phyloP scores from a whole-genome alignment of 208 protist genomes.

The Pavlovales sp. region DNA sequence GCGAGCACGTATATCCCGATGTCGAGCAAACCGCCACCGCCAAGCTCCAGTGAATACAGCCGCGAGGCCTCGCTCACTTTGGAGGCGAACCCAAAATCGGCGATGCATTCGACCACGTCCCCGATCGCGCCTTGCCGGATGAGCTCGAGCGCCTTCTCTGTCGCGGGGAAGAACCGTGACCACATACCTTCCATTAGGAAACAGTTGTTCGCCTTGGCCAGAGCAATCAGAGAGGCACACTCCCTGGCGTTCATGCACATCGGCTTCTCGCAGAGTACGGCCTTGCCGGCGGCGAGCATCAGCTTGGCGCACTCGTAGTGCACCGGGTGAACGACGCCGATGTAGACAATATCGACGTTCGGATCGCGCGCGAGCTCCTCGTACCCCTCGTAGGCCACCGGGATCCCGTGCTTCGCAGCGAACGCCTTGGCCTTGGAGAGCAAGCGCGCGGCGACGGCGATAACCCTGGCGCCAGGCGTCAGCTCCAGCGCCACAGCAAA shows the following conservation, averaged over 20 bases:
- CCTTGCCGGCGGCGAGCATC: background rate
- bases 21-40: background rate
- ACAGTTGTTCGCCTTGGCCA: background rate
- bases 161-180: constrained; percentile 44
- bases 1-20: background rate
- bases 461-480: background rate
- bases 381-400: background rate
- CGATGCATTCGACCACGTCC: background rate
- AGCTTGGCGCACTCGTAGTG: background rate
- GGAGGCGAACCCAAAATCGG: background rate
- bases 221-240: background rate
- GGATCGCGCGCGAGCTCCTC: background rate
- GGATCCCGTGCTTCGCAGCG: background rate
- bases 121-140: background rate
- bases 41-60: background rate
- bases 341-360: constrained; percentile 36
- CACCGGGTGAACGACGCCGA: background rate
- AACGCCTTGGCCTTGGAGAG: background rate
- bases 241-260: constrained; percentile 29
- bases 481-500: background rate
- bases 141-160: background rate
- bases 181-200: constrained; percentile 50
- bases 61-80: background rate
- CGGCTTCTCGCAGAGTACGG: constrained; percentile 50
- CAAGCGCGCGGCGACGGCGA: background rate